Evolutionary conservation across 495 filamentous ascomycete genomes (phyloP), one percentile per base, ranked within the genome.

Genomic region (Paragyromitra xinjiangensis): DNA sequence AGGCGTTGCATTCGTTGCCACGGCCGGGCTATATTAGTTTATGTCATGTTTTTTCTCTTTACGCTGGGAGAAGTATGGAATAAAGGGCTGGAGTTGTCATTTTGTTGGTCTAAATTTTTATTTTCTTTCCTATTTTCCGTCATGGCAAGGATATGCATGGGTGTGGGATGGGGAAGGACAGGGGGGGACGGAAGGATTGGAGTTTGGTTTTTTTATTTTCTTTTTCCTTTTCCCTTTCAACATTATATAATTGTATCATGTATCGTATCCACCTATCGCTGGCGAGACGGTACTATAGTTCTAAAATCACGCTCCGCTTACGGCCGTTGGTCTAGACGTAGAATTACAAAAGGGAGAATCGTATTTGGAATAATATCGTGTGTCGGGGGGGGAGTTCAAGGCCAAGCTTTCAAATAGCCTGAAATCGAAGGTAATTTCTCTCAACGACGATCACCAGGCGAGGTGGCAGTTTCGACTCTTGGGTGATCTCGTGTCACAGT

Each of bases 71-170:
- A 65, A 45, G 76, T 58, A 72, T 58, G 66, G 77, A 66, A 79
- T 79, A 79, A 79, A 79, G 77, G 77, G 55, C 26, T 67, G 76
- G 77, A 79, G 75, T 80, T 80, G 53, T 80, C 39, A 37, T 80
- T 79, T 72, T 78, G 65, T 56, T 78, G 50, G 40, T 80, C 51
- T 82, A 70, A 40, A 79, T 79, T 29, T 76, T 44, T 44, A 44
- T 44, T 51, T 53, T 64, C 63, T 73, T 67, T 76, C 74, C 73
- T 26, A 55, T 75, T 63, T 80, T 73, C 19, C 14, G 51, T 72
- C 45, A 64, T 75, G 44, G 14, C 12, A 75, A 3, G 68, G 8
- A 34, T 34, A 72, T 45, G 26, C 29, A 71, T 44, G 29, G 37
- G 45, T 61, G 26, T 56, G 24, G 53, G 53, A 56, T 56, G 24